phyloP scores from a whole-genome alignment of 228 moss, liverwort and hornwort genomes.

The Sphagnum magellanicum region DNA sequence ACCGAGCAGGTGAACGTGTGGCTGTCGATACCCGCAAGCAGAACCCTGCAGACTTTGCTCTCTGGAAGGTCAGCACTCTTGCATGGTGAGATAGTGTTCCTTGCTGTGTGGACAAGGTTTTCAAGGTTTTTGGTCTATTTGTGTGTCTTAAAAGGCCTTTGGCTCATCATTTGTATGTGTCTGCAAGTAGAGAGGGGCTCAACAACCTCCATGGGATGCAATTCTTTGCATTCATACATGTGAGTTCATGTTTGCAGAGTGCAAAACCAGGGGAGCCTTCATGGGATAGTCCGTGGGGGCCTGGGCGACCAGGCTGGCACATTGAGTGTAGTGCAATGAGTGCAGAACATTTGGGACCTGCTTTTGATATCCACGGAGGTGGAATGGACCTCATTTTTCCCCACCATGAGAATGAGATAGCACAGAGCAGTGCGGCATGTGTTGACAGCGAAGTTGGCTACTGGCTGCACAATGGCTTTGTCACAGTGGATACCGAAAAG shows the following conservation, averaged over 20 bases:
- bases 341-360: constrained; percentile 72
- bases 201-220: neutral
- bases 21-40: constrained; percentile 75
- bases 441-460: constrained; percentile 79
- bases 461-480: constrained; percentile 98
- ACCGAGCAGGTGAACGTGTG: constrained; percentile 95
- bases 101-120: neutral
- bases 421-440: constrained; percentile 96
- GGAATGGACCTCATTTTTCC: constrained; percentile 96
- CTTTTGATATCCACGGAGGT: constrained; percentile 96
- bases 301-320: constrained; percentile 97
- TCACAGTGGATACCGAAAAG: constrained; percentile 91
- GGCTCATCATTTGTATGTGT: too few species aligned
- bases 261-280: constrained; percentile 93
- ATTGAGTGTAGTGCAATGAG: constrained; percentile 99
- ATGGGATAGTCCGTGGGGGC: constrained; percentile 98
- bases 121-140: too few species aligned
- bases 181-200: too few species aligned
- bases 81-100: constrained; percentile 72
- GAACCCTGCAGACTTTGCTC: constrained; percentile 98
- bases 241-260: constrained; percentile 43
- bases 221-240: neutral
- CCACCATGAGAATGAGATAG: constrained; percentile 97
- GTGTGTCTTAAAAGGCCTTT: too few species aligned
- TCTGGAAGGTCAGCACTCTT: constrained; percentile 99